Base-by-base conservation (phyloP, 345 rosid species). In the Populus simonii region DNA sequence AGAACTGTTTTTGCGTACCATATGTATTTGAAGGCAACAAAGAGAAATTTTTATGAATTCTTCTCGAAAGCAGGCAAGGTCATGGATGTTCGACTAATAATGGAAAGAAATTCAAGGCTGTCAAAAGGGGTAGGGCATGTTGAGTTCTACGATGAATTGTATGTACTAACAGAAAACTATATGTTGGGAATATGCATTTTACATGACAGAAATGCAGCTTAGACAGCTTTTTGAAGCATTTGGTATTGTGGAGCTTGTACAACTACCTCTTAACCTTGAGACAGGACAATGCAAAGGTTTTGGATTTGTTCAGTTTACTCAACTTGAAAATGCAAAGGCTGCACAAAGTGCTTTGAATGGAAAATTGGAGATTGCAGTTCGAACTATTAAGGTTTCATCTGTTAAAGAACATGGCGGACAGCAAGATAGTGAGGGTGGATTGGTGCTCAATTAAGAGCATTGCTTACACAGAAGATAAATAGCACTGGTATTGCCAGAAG, bases 251-350 rank as follows among this genome's bases (percentile, higher is more conserved):
- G 98, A 94, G 87, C 93, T 94, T 74, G 93, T 94, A 79, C 98
- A 94, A 80, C 88, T 94, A 71, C 98, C 98, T 35, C 92, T 89
- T 81, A 97, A 94, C 85, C 84, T 84, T 71, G 98, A 93, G 83
- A 91, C 95, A 27, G 93, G 97, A 59, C 98, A 91, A 78, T 91
- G 98, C 89, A 94, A 94, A 82, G 98, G 98, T 76, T 94, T 89
- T 73, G 98, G 97, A 76, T 94, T 94, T 89, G 91, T 94, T 82
- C 98, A 94, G 97, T 94, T 94, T 88, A 92, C 97, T 47, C 96
- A 90, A 79, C 91, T 91, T 79, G 98, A 94, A 78, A 91, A 90
- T 86, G 92, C 98, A 62, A 93, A 94, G 87, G 89, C 87, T 68
- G 98, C 98, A 35, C 97, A 94, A 83, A 83, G 82, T 80, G 88